Conservation (phyloP, 306 rosid species). For the Albizia julibrissin region DNA sequence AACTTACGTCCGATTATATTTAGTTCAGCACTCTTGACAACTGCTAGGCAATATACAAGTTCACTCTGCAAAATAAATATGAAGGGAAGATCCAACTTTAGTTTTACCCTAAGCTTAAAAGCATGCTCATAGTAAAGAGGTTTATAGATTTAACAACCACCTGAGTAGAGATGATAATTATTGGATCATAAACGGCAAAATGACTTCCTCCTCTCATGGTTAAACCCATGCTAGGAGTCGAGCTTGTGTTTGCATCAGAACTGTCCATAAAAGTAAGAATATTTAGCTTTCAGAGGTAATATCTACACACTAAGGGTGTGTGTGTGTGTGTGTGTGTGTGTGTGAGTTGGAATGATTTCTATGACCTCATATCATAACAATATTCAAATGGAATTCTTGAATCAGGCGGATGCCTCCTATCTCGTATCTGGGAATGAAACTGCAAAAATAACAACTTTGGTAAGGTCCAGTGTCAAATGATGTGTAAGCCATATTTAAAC, state of each 20-base stretch:
- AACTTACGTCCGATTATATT: constrained; percentile 91
- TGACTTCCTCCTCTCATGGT: constrained; percentile 85
- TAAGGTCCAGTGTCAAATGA: constrained; percentile 26
- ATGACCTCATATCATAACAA: constrained; percentile 90
- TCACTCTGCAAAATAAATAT: constrained; percentile 57
- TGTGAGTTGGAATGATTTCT: neutral
- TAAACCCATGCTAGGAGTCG: constrained; percentile 70
- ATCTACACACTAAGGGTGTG: neutral
- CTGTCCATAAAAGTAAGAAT: constrained; percentile 52
- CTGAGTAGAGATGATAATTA: constrained; percentile 74
- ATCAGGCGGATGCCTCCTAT: constrained; percentile 61
- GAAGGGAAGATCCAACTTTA: constrained; percentile 32
- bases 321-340: neutral
- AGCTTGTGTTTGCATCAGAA: constrained; percentile 68
- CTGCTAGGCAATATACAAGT: constrained; percentile 84
- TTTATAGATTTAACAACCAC: constrained; percentile 36
- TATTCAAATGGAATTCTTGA: constrained; percentile 86
- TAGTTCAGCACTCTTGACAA: constrained; percentile 75
- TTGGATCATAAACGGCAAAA: constrained; percentile 74
- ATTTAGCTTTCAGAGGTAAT: constrained; percentile 26
- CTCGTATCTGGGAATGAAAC: constrained; percentile 80
- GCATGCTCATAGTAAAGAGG: constrained; percentile 10
- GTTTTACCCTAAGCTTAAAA: constrained; percentile 27
- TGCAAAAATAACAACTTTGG: constrained; percentile 40
- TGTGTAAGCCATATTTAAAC: constrained; percentile 17